Base-by-base conservation (phyloP, 2,329 filamentous ascomycete species). In the Albifimbria verrucaria region DNA sequence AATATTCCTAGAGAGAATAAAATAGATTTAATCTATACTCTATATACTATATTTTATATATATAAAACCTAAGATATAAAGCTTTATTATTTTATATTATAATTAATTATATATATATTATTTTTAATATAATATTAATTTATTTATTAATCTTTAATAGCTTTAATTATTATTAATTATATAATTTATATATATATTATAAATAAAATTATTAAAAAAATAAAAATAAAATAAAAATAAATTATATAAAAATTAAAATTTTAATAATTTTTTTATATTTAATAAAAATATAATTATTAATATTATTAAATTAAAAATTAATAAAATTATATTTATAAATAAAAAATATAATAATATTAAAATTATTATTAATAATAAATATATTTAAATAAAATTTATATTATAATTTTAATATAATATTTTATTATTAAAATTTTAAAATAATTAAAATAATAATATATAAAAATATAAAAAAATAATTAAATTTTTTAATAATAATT, bases 21-120 rank as follows among this genome's bases (percentile, higher is more conserved):
- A 36, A 51, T 48, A 24, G 46, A 50, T 24, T 54, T 47, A 36
- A 44, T 39, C 48, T 25, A 21, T 47, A 45, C 24, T 49, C 41
- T 47, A 26, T 53, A 45, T 39, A 50, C 46, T 25, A 45, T 25
- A 18, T 25, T n/a, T 53, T 46, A 46, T 47, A 36, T 32, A 46
- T 32, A 47, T 23, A 32, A 9, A 28, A 47, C 36, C n/a, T 36
- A 10, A 22, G 17, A 18, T 47, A 24, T 23, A 39, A 52, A 7
- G 11, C 32, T 36, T 23, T 25, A 9, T 46, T 36, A 47, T 22
- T 9, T 15, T 47, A 24, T 23, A 39, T 48, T 4, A n/a, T 39
- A 32, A 24, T 5, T 28, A 7, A 28, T n/a, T 49, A 49, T 26
- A 15, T 26, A 49, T 11, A n/a, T n/a, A n/a, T 17, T 4, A 15